These are phyloP conservation scores for Pseudogymnoascus verrucosus DNA, from an alignment of 2,329 filamentous ascomycete species.

Conservation along the genomic window DNA sequence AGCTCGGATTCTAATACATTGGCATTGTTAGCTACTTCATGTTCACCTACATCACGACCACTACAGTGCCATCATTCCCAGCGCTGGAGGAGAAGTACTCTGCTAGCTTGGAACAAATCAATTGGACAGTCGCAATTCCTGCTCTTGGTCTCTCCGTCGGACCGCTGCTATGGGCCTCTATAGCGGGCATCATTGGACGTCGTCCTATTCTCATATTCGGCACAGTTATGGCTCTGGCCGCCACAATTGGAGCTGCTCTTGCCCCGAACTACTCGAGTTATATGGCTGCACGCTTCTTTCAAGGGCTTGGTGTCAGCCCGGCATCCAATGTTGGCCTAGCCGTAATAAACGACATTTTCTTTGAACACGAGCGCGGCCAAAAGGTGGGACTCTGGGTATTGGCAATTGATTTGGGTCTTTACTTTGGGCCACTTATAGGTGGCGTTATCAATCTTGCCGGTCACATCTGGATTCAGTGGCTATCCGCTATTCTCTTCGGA, in stretches of 20 bases:
- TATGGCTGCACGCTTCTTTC: slow-evolving; percentile 51
- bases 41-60: slow-evolving; percentile 51
- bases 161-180: slow-evolving; percentile 41
- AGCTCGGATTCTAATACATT: background rate
- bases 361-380: slow-evolving; percentile 46
- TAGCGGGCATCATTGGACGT: slow-evolving; percentile 45
- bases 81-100: slow-evolving; percentile 39
- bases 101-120: slow-evolving; percentile 38
- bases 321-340: slow-evolving; percentile 47
- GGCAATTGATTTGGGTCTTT: slow-evolving; percentile 43
- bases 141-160: slow-evolving; percentile 43
- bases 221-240: slow-evolving; percentile 29
- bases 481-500: slow-evolving; percentile 45
- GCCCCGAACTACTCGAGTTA: slow-evolving; percentile 36
- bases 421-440: slow-evolving; percentile 43
- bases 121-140: slow-evolving; percentile 44
- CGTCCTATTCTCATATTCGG: slow-evolving; percentile 40
- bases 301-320: slow-evolving; percentile 47
- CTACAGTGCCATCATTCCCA: slow-evolving; percentile 45
- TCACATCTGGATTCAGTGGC: slow-evolving; percentile 46
- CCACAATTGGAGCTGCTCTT: slow-evolving; percentile 19
- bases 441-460: slow-evolving; percentile 43
- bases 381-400: slow-evolving; percentile 50
- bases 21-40: slow-evolving; percentile 40
- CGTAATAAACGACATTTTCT: slow-evolving; percentile 47